Evolutionary conservation across 108 stramenopile species (phyloP).

Genomic region (Nitzschia putrida): DNA sequence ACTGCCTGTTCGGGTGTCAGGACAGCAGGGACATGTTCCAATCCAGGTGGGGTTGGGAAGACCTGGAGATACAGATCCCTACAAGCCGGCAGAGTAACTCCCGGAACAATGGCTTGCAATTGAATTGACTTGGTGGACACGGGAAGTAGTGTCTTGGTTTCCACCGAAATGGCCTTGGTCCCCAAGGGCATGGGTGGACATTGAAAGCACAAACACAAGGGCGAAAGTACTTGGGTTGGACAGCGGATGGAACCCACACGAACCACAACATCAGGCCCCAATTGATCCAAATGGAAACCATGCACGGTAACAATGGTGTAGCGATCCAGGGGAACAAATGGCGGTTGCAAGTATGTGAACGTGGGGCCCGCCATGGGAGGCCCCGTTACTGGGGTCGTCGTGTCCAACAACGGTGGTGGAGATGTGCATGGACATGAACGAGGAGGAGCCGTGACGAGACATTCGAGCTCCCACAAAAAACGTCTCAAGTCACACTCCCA

Average conservation of each 20-base stretch:
- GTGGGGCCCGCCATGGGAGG: not conserved
- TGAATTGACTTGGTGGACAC: too few relatives aligned
- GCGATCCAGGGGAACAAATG: conserved; percentile 33
- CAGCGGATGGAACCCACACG: conserved; percentile 45
- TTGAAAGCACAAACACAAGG: too few relatives aligned
- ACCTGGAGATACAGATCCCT: too few relatives aligned
- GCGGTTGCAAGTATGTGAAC: conserved; percentile 11
- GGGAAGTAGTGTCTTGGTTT: too few relatives aligned
- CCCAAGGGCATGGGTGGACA: too few relatives aligned
- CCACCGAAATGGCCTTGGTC: too few relatives aligned
- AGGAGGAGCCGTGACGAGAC: conserved; percentile 15
- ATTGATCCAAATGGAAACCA: conserved; percentile 24
- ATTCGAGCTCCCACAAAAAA: conserved; percentile 66
- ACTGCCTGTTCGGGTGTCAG: too few relatives aligned
- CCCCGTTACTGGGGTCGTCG: not conserved
- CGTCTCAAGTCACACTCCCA: conserved; percentile 63
- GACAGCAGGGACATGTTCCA: too few relatives aligned
- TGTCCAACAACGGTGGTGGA: not conserved
- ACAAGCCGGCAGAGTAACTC: too few relatives aligned
- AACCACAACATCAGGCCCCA: not conserved
- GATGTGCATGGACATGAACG: not conserved
- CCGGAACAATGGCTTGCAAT: too few relatives aligned
- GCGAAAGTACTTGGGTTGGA: conserved; percentile 34
- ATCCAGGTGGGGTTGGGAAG: too few relatives aligned
- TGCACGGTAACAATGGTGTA: conserved; percentile 51